A percentile compares a stretch with the other conserved stretches of the same genome.
phyloP scores from a whole-genome alignment of 371 early-diverging fungal genomes.

The Mortierella sp. region DNA sequence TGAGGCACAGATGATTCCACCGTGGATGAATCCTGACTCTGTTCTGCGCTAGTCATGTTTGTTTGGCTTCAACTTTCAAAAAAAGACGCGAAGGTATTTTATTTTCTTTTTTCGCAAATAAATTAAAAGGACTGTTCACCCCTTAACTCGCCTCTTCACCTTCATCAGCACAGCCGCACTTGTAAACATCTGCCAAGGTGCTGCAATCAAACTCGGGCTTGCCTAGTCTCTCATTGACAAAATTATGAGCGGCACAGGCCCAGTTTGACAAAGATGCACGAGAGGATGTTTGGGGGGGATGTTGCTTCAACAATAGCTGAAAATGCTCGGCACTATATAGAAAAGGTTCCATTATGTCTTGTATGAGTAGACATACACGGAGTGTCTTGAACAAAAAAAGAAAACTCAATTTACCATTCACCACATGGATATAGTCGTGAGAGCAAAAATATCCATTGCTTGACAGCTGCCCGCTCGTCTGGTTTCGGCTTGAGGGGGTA shows the following conservation, averaged over 20 bases:
- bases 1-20: neutral
- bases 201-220: slow-evolving; percentile 94
- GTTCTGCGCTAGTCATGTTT: slow-evolving; percentile 17
- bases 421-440: slow-evolving; percentile 98
- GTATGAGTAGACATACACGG: neutral
- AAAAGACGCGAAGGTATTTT: neutral
- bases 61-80: neutral
- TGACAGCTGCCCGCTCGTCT: slow-evolving; percentile 85
- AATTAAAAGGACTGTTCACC: neutral
- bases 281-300: slow-evolving; percentile 90
- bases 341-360: neutral
- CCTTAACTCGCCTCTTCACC: slow-evolving; percentile 5
- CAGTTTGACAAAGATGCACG: slow-evolving; percentile 88
- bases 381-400: neutral
- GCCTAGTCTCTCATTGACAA: slow-evolving; percentile 91
- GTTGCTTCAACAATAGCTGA: slow-evolving; percentile 76
- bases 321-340: slow-evolving; percentile 89
- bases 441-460: slow-evolving; percentile 86
- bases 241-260: slow-evolving; percentile 96
- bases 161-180: slow-evolving; percentile 88
- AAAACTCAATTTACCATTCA: slow-evolving; percentile 82
- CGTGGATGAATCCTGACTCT: slow-evolving; percentile 15
- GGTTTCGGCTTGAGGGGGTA: slow-evolving; percentile 90
- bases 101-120: neutral
- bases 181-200: slow-evolving; percentile 86